Conservation (phyloP, 306 rosid genomes). For the Calophaca sinica region DNA sequence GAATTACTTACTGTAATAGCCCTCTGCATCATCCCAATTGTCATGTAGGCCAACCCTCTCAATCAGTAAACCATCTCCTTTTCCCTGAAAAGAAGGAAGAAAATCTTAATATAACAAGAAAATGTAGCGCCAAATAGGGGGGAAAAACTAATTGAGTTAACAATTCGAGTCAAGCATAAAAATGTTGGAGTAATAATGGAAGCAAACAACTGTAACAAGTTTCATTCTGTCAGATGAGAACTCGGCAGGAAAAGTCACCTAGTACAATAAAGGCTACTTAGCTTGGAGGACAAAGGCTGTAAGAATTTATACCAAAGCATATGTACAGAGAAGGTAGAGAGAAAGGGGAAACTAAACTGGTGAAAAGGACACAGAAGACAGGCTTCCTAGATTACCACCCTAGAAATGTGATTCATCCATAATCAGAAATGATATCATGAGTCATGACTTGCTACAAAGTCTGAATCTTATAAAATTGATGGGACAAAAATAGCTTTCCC, state of each 20-base stretch:
- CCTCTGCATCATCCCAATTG: slow-evolving; percentile 99
- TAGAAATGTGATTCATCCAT: not conserved
- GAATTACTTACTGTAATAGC: slow-evolving; percentile 85
- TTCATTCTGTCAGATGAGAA: not conserved
- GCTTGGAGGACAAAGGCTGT: slow-evolving; percentile 1
- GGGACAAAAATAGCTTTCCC: not conserved
- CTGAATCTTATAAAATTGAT: slow-evolving; percentile 8
- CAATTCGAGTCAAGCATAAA: slow-evolving; percentile 3
- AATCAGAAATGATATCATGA: slow-evolving; percentile 8
- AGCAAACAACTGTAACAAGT: not conserved
- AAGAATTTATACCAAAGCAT: slow-evolving; percentile 14
- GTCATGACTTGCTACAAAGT: slow-evolving; percentile 5
- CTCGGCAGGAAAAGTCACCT: slow-evolving; percentile 8
- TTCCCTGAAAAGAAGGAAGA: slow-evolving; percentile 62
- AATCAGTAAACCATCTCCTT: slow-evolving; percentile 71
- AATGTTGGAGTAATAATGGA: slow-evolving; percentile 8
- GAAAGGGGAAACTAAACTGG: not conserved
- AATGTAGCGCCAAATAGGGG: not conserved
- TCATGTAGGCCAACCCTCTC: slow-evolving; percentile 90
- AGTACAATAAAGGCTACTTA: slow-evolving; percentile 9
- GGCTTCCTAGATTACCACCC: slow-evolving; percentile 11
- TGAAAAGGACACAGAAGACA: slow-evolving; percentile 2
- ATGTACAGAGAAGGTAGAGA: not conserved
- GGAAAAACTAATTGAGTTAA: not conserved
- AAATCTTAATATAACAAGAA: slow-evolving; percentile 29